phyloP scores from a whole-genome alignment of 2,329 filamentous ascomycete species.

The Trematosphaeria pertusa region DNA sequence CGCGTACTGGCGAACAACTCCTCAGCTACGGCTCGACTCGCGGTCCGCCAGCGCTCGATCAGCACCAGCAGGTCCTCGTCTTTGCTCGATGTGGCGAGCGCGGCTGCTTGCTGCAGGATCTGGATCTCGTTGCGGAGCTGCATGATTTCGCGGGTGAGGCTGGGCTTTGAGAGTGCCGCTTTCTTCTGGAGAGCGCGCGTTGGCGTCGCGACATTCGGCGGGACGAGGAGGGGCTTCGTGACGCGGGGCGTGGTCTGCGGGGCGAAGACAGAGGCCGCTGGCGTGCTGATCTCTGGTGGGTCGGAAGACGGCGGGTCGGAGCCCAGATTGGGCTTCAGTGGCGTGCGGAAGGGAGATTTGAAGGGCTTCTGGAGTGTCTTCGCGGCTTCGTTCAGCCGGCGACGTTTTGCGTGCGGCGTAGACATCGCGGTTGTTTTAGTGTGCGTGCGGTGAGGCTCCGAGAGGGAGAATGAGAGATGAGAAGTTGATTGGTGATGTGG shows the following conservation, averaged over 20 bases:
- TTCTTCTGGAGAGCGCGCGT: conserved; percentile 22
- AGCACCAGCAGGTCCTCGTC: conserved; percentile 65
- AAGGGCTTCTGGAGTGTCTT: conserved; percentile 73
- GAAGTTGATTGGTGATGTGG: too few species aligned
- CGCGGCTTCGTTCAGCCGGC: conserved; percentile 65
- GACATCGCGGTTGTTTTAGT: conserved; percentile 50
- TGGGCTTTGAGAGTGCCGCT: conserved; percentile 27
- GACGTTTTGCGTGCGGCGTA: conserved; percentile 66
- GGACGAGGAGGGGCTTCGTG: conserved; percentile 22
- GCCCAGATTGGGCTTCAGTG: conserved; percentile 35
- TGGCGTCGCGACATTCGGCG: conserved; percentile 15
- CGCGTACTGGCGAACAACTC: conserved; percentile 68
- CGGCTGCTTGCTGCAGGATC: conserved; percentile 50
- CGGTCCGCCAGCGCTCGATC: conserved; percentile 66
- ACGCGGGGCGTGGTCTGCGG: conserved; percentile 10
- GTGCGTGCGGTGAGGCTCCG: not conserved
- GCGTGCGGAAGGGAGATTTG: conserved; percentile 70
- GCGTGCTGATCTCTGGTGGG: conserved; percentile 15
- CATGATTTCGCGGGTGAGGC: conserved; percentile 50
- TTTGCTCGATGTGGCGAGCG: conserved; percentile 42
- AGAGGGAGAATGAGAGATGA: not conserved
- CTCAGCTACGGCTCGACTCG: conserved; percentile 69
- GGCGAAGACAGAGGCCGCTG: conserved; percentile 3
- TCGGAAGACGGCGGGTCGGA: conserved; percentile 36
- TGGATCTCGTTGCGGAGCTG: conserved; percentile 48